Percentiles rank a stretch among this genome's conserved stretches.
Evolutionary conservation across 768 basidiomycete genomes (phyloP).

Genomic region (Boletus pseudopeckii): DNA sequence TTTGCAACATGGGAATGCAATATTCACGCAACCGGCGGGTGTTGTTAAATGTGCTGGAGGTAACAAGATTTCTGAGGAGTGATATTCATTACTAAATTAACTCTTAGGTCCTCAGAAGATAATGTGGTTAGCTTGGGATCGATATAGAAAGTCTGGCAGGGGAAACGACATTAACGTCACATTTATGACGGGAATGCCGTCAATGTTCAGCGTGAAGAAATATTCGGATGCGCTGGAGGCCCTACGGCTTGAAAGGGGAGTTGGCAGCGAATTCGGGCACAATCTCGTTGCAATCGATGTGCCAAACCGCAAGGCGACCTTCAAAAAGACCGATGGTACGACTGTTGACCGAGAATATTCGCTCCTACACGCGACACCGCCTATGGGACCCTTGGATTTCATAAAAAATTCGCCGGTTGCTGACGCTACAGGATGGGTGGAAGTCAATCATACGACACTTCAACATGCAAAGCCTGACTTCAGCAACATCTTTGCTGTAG

Average conservation of each 20-base stretch:
- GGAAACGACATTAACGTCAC: conserved; percentile 57
- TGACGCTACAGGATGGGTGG: conserved; percentile 86
- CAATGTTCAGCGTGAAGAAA: conserved; percentile 97
- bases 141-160: conserved; percentile 60
- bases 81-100: conserved; percentile 1
- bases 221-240: conserved; percentile 85
- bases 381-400: conserved; percentile 83
- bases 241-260: conserved; percentile 72
- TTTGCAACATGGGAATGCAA: conserved; percentile 72
- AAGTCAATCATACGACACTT: conserved; percentile 76
- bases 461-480: conserved; percentile 80
- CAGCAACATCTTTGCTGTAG: conserved; percentile 82
- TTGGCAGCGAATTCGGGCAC: conserved; percentile 79
- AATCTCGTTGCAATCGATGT: conserved; percentile 77
- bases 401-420: conserved; percentile 76
- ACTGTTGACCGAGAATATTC: conserved; percentile 74
- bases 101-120: conserved; percentile 80
- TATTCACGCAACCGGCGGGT: conserved; percentile 95
- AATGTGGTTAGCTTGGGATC: conserved; percentile 97
- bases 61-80: conserved; percentile 25
- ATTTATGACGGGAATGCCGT: conserved; percentile 88
- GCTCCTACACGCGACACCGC: conserved; percentile 82
- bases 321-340: conserved; percentile 73
- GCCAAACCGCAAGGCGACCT: conserved; percentile 73
- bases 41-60: conserved; percentile 93